Conservation (phyloP, 805 yeast genomes). For the Saccharomycopsis olivae region DNA sequence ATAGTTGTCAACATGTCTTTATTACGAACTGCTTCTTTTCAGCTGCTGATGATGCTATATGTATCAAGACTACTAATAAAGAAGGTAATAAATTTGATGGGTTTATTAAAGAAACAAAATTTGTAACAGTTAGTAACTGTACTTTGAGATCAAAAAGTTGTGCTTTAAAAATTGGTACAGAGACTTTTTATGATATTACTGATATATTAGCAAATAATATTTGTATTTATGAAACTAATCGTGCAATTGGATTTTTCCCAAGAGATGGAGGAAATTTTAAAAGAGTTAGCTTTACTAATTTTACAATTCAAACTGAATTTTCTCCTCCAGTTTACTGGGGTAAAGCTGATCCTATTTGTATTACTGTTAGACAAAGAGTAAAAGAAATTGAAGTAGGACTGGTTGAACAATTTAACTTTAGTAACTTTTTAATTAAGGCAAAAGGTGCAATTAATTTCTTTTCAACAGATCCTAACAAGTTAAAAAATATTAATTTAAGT, state of each 20-base stretch:
- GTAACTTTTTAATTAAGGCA: not conserved
- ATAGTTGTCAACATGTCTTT: constrained; percentile 12
- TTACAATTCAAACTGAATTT: constrained; percentile 7
- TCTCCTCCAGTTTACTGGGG: constrained; percentile 15
- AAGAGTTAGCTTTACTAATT: constrained; percentile 2
- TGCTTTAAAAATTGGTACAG: constrained; percentile 14
- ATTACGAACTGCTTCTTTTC: constrained; percentile 9
- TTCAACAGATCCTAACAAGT: not conserved
- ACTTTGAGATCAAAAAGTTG: constrained; percentile 9
- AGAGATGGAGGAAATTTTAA: constrained; percentile 11
- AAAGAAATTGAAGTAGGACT: not conserved
- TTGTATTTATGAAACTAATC: constrained; percentile 7
- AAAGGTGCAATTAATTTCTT: constrained; percentile 6
- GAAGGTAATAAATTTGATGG: not conserved
- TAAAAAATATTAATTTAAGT: constrained; percentile 2
- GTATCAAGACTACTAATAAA: constrained; percentile 12
- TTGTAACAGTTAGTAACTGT: constrained; percentile 5
- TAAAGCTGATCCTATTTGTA: constrained; percentile 11
- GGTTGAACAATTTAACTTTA: constrained; percentile 2
- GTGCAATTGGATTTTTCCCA: constrained; percentile 13
- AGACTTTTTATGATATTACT: constrained; percentile 9
- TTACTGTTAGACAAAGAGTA: constrained; percentile 4
- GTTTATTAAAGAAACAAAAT: constrained; percentile 1
- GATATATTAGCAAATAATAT: constrained; percentile 4
- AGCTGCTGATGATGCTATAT: constrained; percentile 15